These are phyloP conservation scores for Sporothrix inflata DNA, from an alignment of 2,329 filamentous ascomycete genomes.

Conservation along the genomic window DNA sequence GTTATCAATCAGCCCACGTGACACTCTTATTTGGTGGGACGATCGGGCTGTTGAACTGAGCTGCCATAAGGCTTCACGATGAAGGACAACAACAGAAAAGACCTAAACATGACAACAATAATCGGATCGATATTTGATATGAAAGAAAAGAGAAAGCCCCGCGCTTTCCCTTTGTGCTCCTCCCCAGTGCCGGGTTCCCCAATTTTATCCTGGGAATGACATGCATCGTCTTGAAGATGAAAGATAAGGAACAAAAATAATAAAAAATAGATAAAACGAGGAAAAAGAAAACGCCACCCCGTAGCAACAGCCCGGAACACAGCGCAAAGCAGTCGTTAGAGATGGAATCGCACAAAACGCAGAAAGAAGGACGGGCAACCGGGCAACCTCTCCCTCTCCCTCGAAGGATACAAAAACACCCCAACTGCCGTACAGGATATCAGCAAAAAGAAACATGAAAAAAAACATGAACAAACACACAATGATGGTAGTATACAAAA, in stretches of 20 bases:
- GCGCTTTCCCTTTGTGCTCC: not conserved
- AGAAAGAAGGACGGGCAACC: not conserved
- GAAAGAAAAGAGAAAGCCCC: not conserved
- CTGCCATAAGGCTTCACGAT: too few species aligned
- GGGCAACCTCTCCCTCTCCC: not conserved
- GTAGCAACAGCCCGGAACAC: not conserved
- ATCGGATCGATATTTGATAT: not conserved
- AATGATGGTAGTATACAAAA: slow-evolving; percentile 24
- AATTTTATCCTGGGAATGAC: not conserved
- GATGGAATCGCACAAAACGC: not conserved
- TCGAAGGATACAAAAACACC: not conserved
- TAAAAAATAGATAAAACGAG: not conserved
- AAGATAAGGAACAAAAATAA: not conserved
- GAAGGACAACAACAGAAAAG: not conserved
- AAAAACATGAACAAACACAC: slow-evolving; percentile 2
- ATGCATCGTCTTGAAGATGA: slow-evolving; percentile 7
- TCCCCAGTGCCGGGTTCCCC: not conserved
- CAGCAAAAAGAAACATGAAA: not conserved
- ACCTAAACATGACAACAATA: not conserved
- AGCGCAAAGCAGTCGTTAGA: slow-evolving; percentile 11
- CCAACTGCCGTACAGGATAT: slow-evolving; percentile 16
- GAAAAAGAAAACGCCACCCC: not conserved
- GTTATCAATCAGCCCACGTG: slow-evolving; percentile 16
- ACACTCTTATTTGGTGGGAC: not conserved
- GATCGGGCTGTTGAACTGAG: too few species aligned